Conservation (phyloP, 2,329 filamentous ascomycete species). For the Sporothrix pallida region DNA sequence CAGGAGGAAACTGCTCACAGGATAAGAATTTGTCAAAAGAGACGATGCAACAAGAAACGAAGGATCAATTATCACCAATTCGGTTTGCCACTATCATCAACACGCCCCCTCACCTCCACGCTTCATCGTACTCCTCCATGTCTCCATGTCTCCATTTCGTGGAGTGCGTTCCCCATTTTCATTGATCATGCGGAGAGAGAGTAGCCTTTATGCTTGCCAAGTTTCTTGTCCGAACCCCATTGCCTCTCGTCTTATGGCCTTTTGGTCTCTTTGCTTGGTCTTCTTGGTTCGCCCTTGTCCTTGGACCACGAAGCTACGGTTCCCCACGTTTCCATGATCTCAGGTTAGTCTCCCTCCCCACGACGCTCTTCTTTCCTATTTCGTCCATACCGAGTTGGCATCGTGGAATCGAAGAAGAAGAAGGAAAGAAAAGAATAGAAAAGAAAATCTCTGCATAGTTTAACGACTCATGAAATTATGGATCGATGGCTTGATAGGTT, state of each 20-base stretch:
- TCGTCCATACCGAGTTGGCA: not conserved
- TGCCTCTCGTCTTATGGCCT: not conserved
- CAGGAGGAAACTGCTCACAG: not conserved
- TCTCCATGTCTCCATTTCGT: slow-evolving; percentile 16
- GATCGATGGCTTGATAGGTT: not conserved
- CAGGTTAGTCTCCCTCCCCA: slow-evolving; percentile 8
- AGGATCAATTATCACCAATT: not conserved
- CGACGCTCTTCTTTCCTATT: not conserved
- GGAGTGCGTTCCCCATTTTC: slow-evolving; percentile 20
- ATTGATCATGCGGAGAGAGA: slow-evolving; percentile 26
- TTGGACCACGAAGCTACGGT: not conserved
- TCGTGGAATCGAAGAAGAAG: not conserved
- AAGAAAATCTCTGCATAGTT: not conserved
- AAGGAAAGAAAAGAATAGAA: not conserved
- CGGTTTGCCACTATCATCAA: slow-evolving; percentile 2
- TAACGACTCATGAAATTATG: not conserved
- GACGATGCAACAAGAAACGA: not conserved
- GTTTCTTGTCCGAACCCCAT: not conserved
- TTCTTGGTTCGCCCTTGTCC: not conserved
- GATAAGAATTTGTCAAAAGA: not conserved
- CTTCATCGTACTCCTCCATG: not conserved
- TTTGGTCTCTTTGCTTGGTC: not conserved
- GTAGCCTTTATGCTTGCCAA: not conserved
- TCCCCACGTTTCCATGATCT: slow-evolving; percentile 29
- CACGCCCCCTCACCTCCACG: slow-evolving; percentile 1